phyloP scores from a whole-genome alignment of 345 rosid species.

The Balakata baccata region DNA sequence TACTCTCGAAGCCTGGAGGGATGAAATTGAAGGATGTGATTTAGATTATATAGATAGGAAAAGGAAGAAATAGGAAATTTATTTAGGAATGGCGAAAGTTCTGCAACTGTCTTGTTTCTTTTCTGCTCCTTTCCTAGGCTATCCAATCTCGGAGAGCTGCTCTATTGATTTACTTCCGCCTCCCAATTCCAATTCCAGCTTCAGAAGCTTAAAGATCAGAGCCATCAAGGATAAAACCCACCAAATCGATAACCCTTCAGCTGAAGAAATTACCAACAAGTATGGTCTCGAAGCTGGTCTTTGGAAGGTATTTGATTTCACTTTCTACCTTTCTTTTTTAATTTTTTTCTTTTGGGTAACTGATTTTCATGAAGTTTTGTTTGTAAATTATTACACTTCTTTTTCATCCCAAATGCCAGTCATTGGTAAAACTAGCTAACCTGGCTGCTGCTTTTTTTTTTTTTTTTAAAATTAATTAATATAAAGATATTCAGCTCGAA shows the following conservation, averaged over 20 bases:
- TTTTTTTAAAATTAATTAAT: not conserved
- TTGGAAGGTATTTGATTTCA: constrained; percentile 72
- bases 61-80: too few relatives aligned
- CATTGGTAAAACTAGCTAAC: not conserved
- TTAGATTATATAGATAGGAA: not conserved
- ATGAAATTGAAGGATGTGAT: not conserved
- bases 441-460: too few relatives aligned
- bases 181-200: constrained; percentile 30
- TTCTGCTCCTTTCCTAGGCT: constrained; percentile 14
- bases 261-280: constrained; percentile 72
- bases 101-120: constrained; percentile 25
- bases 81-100: constrained; percentile 39
- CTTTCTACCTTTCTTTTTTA: not conserved
- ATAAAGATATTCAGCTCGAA: constrained; percentile 70
- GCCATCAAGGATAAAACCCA: constrained; percentile 59
- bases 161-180: constrained; percentile 20
- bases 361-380: too few relatives aligned
- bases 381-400: too few relatives aligned
- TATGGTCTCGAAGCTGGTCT: constrained; percentile 91
- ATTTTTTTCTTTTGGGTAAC: too few relatives aligned
- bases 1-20: not conserved
- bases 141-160: constrained; percentile 25
- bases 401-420: not conserved
- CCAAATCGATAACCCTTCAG: constrained; percentile 17
- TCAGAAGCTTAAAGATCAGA: constrained; percentile 41